Conservation (phyloP, 2,329 filamentous ascomycete species). For the Penicillium sclerotigenum region DNA sequence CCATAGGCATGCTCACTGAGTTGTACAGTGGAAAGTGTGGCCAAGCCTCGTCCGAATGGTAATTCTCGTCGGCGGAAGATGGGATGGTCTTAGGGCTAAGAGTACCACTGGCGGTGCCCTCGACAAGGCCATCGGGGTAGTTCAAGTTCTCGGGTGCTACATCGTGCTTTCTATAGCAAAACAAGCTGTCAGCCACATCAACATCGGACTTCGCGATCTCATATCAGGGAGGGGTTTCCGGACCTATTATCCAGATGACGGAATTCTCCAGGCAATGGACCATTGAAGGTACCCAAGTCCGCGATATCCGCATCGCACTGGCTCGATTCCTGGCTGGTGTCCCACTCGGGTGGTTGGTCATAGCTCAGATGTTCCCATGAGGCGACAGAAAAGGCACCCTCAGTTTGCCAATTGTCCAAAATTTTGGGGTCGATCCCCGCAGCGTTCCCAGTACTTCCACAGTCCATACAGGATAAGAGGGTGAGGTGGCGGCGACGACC, state of each 20-base stretch:
- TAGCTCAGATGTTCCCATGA: constrained; percentile 38
- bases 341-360: constrained; percentile 39
- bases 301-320: constrained; percentile 37
- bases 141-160: constrained; percentile 34
- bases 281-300: constrained; percentile 33
- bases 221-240: constrained; percentile 7
- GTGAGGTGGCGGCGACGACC: constrained; percentile 15
- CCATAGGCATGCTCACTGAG: constrained; percentile 33
- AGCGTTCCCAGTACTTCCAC: constrained; percentile 35
- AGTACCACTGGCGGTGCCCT: constrained; percentile 35
- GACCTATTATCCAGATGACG: constrained; percentile 30
- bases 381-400: constrained; percentile 32
- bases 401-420: constrained; percentile 41
- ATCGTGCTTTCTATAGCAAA: constrained; percentile 30
- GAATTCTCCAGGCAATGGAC: constrained; percentile 28
- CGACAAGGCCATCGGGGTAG: constrained; percentile 28
- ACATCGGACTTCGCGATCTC: background rate
- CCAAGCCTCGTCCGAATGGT: constrained; percentile 39
- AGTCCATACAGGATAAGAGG: constrained; percentile 36
- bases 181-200: constrained; percentile 11
- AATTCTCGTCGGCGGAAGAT: constrained; percentile 39
- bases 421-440: constrained; percentile 45
- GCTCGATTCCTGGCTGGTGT: constrained; percentile 40
- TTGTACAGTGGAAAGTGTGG: constrained; percentile 39
- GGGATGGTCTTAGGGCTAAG: constrained; percentile 39